Evolutionary conservation across 2,329 filamentous ascomycete genomes (phyloP).

Genomic region (Phoma sp.): DNA sequence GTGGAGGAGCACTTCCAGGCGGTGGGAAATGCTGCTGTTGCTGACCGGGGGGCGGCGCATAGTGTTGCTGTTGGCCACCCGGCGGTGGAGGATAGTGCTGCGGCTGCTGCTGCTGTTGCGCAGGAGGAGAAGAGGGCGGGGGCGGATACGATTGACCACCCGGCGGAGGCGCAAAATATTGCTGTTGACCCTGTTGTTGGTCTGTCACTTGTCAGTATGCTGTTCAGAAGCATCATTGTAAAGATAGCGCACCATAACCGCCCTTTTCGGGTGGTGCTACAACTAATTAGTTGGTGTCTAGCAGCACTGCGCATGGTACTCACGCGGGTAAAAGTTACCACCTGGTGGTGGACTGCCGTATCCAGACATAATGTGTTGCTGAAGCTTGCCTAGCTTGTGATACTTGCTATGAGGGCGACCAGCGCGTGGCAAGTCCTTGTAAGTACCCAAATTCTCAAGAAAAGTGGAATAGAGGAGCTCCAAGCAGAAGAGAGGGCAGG

Average conservation of each 20-base stretch:
- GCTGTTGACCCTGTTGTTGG: conserved; percentile 39
- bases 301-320: conserved; percentile 13
- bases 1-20: conserved; percentile 38
- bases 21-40: conserved; percentile 40
- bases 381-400: not conserved
- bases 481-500: conserved; percentile 3
- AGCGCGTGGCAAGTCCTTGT: conserved; percentile 1
- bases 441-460: not conserved
- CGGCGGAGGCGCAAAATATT: conserved; percentile 48
- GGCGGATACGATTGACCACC: conserved; percentile 42
- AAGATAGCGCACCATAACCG: conserved; percentile 32
- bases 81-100: conserved; percentile 43
- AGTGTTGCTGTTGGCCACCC: conserved; percentile 16
- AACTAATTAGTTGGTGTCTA: conserved; percentile 19
- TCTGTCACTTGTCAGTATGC: conserved; percentile 24
- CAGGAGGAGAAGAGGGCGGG: conserved; percentile 42
- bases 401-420: conserved; percentile 6
- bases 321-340: conserved; percentile 47
- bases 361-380: conserved; percentile 34
- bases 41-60: conserved; percentile 1
- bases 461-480: not conserved
- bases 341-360: conserved; percentile 38
- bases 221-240: not conserved
- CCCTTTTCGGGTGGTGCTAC: conserved; percentile 43
- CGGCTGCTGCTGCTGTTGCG: conserved; percentile 29